Evolutionary conservation across 2,329 filamentous ascomycete species (phyloP).

Genomic region (Epichloe gansuensis): DNA sequence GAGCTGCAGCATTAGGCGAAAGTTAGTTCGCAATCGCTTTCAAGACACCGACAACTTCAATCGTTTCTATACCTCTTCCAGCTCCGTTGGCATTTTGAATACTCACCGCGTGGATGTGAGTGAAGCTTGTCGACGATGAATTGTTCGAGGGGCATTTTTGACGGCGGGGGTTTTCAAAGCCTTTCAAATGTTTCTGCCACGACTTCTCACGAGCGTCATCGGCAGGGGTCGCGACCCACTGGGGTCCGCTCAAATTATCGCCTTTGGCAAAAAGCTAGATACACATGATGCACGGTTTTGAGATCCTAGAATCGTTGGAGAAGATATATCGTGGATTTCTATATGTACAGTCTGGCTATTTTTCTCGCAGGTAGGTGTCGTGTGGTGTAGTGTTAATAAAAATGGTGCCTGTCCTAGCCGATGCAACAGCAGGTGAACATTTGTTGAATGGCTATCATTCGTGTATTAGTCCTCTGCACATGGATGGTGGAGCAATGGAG

Average conservation of each 20-base stretch:
- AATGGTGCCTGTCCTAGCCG: neutral
- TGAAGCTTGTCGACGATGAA: conserved; percentile 1
- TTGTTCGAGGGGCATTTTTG: conserved; percentile 13
- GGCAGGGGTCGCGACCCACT: conserved; percentile 11
- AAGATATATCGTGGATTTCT: too few relatives aligned
- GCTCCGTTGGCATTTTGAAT: conserved; percentile 55
- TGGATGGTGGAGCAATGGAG: neutral
- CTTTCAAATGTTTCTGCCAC: conserved; percentile 1
- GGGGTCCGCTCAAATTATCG: neutral
- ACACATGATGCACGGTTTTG: too few relatives aligned
- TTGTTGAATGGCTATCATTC: too few relatives aligned
- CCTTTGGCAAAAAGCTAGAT: too few relatives aligned
- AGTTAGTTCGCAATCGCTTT: neutral
- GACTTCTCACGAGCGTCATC: conserved; percentile 6
- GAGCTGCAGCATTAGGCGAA: conserved; percentile 39
- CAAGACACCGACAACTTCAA: neutral
- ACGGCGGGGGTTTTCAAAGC: conserved; percentile 9
- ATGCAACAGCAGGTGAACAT: neutral
- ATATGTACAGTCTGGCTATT: too few relatives aligned
- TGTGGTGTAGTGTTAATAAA: neutral
- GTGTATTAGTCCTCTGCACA: neutral
- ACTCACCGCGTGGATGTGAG: neutral
- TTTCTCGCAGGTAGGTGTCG: neutral
- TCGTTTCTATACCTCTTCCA: conserved; percentile 51
- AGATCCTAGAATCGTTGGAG: too few relatives aligned